A percentile compares a stretch with the other conserved stretches of the same genome.
phyloP scores from a whole-genome alignment of 495 filamentous ascomycete species.

The Penicillium antarcticum region DNA sequence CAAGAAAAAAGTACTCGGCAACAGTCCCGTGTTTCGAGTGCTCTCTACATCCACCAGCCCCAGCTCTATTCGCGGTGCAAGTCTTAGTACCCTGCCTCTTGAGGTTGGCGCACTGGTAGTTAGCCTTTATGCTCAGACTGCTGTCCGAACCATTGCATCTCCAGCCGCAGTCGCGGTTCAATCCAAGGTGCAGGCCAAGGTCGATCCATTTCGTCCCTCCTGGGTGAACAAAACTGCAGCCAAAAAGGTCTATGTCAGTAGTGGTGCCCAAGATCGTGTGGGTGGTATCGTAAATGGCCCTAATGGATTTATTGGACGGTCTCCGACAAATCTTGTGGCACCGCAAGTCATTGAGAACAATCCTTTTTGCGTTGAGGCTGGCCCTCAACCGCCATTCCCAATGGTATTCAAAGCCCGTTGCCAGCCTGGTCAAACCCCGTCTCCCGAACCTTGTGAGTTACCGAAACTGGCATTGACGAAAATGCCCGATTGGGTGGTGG shows the following conservation, averaged over 20 bases:
- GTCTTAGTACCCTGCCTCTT: constrained; percentile 58
- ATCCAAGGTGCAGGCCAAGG: constrained; percentile 35
- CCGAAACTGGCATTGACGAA: constrained; percentile 27
- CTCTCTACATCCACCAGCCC: constrained; percentile 57
- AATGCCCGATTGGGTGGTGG: constrained; percentile 41
- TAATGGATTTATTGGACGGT: constrained; percentile 14
- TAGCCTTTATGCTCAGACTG: constrained; percentile 48
- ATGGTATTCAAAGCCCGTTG: constrained; percentile 45
- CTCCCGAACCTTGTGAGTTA: constrained; percentile 21
- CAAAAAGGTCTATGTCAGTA: constrained; percentile 35
- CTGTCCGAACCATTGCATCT: constrained; percentile 42
- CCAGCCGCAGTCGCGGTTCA: constrained; percentile 45
- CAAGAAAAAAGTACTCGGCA: constrained; percentile 55
- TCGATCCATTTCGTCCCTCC: constrained; percentile 35
- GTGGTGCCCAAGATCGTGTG: constrained; percentile 35
- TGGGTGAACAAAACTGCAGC: constrained; percentile 40
- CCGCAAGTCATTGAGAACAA: constrained; percentile 5
- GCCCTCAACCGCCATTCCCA: constrained; percentile 57
- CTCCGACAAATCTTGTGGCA: constrained; percentile 12
- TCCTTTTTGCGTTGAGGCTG: constrained; percentile 36
- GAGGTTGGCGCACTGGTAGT: constrained; percentile 60
- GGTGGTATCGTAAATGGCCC: constrained; percentile 15
- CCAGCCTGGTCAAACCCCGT: constrained; percentile 30
- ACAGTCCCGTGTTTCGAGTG: constrained; percentile 62
- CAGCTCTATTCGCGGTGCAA: constrained; percentile 60